A percentile compares a stretch with the other conserved stretches of the same genome.
Conservation (phyloP, 2,329 filamentous ascomycete species). For the Phialemoniopsis sp. region DNA sequence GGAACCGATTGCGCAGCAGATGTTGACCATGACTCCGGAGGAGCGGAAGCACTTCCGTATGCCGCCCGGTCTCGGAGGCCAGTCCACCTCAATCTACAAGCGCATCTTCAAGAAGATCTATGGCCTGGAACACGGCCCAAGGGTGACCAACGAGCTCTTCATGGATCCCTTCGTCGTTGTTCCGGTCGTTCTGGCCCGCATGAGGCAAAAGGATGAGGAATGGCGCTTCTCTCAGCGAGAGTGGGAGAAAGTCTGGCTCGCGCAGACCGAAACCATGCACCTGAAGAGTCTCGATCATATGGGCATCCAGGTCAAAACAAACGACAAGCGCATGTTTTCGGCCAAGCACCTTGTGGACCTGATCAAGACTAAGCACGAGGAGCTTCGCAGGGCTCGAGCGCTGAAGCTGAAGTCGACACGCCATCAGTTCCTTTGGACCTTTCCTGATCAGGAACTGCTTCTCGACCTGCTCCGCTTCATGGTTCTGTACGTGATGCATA, state of each 20-base stretch:
- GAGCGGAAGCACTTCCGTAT: conserved; percentile 76
- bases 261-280: conserved; percentile 91
- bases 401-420: conserved; percentile 57
- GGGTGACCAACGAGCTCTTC: conserved; percentile 86
- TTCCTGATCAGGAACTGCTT: conserved; percentile 67
- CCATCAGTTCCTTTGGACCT: conserved; percentile 72
- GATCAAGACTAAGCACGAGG: conserved; percentile 89
- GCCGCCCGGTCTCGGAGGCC: conserved; percentile 79
- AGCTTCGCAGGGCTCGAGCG: conserved; percentile 71
- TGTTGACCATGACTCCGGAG: conserved; percentile 70
- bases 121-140: conserved; percentile 74
- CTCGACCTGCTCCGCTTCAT: conserved; percentile 58
- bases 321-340: conserved; percentile 87
- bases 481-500: conserved; percentile 62
- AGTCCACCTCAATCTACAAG: conserved; percentile 95
- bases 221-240: conserved; percentile 97
- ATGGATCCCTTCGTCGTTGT: conserved; percentile 79
- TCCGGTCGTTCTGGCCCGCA: conserved; percentile 78
- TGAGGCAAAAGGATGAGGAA: conserved; percentile 96
- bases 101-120: conserved; percentile 98
- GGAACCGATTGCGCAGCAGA: conserved; percentile 88
- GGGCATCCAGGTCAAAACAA: conserved; percentile 81
- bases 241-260: conserved; percentile 98
- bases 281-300: conserved; percentile 97
- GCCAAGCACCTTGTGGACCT: conserved; percentile 86